Evolutionary conservation across 371 early-diverging fungal genomes (phyloP).

Genomic region (Batkoa obscura): DNA sequence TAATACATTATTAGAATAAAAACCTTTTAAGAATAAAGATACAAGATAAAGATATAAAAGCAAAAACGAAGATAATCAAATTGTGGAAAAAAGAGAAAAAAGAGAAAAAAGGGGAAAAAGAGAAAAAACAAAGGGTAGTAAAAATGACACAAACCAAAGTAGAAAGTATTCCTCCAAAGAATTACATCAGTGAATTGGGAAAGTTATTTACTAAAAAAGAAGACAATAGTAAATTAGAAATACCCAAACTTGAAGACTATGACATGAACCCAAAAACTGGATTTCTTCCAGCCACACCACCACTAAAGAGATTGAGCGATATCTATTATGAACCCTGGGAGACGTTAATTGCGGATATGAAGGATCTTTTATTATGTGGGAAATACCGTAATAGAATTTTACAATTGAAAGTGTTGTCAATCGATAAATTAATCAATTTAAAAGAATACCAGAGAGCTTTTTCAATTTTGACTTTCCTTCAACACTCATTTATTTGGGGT

Average conservation of each 20-base stretch:
- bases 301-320: constrained; percentile 43
- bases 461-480: constrained; percentile 64
- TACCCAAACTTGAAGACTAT: constrained; percentile 46
- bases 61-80: too few relatives aligned
- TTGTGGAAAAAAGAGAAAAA: too few relatives aligned
- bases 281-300: constrained; percentile 62
- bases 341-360: constrained; percentile 49
- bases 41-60: too few relatives aligned
- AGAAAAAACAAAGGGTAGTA: too few relatives aligned
- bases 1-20: too few relatives aligned
- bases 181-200: too few relatives aligned
- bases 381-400: constrained; percentile 43
- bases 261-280: constrained; percentile 71
- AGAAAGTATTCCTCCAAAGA: too few relatives aligned
- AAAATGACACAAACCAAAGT: too few relatives aligned
- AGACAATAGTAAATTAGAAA: too few relatives aligned
- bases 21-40: too few relatives aligned
- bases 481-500: constrained; percentile 85
- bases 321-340: constrained; percentile 91
- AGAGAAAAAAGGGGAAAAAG: too few relatives aligned
- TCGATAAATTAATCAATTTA: constrained; percentile 25
- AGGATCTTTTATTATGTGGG: constrained; percentile 56
- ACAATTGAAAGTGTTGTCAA: constrained; percentile 46
- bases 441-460: constrained; percentile 72
- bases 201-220: too few relatives aligned